phyloP scores from a whole-genome alignment of 2,329 filamentous ascomycete species.

The Neonectria ditissima region DNA sequence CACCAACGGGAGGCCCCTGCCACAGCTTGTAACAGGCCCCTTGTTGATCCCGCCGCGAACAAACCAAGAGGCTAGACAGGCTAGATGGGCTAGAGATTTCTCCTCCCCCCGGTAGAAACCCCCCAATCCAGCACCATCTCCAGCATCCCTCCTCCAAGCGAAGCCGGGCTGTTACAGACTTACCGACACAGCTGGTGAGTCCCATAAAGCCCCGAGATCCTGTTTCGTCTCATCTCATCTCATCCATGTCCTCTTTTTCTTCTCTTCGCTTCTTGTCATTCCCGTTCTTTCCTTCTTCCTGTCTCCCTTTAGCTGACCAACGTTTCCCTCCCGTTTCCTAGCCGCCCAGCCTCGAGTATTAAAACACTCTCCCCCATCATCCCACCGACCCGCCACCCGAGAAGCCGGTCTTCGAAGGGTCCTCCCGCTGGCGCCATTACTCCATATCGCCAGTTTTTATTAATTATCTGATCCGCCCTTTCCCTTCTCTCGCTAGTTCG shows the following conservation, averaged over 20 bases:
- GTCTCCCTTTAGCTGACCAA: conserved; percentile 19
- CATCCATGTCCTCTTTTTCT: conserved; percentile 4
- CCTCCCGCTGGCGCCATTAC: conserved; percentile 3
- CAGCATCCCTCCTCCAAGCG: background rate
- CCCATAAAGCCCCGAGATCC: conserved; percentile 23
- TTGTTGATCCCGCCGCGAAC: conserved; percentile 10
- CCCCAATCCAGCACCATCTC: conserved; percentile 3
- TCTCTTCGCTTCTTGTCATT: background rate
- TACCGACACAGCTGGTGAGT: conserved; percentile 1
- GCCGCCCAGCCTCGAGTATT: conserved; percentile 22
- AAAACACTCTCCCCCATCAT: conserved; percentile 13
- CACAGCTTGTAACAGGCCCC: conserved; percentile 14
- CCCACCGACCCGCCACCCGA: conserved; percentile 22
- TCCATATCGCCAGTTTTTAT: conserved; percentile 6
- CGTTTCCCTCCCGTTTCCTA: background rate
- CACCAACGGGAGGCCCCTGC: conserved; percentile 25
- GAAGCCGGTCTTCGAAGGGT: conserved; percentile 33
- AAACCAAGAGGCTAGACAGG: background rate
- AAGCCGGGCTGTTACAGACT: background rate
- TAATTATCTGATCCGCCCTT: conserved; percentile 23
- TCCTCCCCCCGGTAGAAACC: background rate
- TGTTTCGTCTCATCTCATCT: conserved; percentile 28
- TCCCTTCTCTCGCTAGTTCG: conserved; percentile 31
- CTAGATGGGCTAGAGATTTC: background rate
- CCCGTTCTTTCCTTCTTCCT: background rate